phyloP scores from a whole-genome alignment of 2,329 filamentous ascomycete species.

The Aspergillus ustus region DNA sequence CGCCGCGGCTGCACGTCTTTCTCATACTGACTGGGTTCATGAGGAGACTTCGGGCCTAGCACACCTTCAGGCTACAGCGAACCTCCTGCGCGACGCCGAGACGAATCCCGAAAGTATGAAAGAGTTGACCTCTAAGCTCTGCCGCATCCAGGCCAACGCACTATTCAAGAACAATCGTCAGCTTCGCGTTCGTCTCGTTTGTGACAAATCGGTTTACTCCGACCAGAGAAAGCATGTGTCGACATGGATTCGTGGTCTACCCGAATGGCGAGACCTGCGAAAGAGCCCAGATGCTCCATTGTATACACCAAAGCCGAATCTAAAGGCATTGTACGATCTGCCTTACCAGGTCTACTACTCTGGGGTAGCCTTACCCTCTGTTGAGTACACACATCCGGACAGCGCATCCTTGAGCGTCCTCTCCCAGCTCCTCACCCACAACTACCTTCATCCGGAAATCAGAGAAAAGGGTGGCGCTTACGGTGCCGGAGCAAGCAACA shows the following conservation, averaged over 20 bases:
- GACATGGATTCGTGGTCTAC: constrained; percentile 70
- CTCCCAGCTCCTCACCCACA: constrained; percentile 90
- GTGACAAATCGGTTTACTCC: constrained; percentile 72
- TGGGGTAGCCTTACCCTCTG: constrained; percentile 77
- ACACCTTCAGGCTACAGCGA: constrained; percentile 83
- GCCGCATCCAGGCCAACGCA: constrained; percentile 77
- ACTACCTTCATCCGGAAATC: constrained; percentile 95
- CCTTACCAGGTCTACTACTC: constrained; percentile 98
- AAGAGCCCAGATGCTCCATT: constrained; percentile 11
- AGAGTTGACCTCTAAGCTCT: constrained; percentile 81
- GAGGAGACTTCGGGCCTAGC: constrained; percentile 91
- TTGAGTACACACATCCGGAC: constrained; percentile 76
- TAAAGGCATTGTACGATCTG: constrained; percentile 85
- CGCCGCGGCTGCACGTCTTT: constrained; percentile 80
- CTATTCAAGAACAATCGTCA: constrained; percentile 67
- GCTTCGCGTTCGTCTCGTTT: constrained; percentile 82
- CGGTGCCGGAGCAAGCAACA: constrained; percentile 85
- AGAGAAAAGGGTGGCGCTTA: constrained; percentile 97
- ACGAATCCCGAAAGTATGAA: constrained; percentile 70
- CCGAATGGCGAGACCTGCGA: constrained; percentile 35
- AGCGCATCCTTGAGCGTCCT: constrained; percentile 85
- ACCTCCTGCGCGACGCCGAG: constrained; percentile 70
- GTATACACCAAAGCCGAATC: constrained; percentile 39
- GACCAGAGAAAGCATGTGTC: constrained; percentile 51
- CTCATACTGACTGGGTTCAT: constrained; percentile 69